Conservation (phyloP, 805 yeast species). For the Lipomyces orientalis region DNA sequence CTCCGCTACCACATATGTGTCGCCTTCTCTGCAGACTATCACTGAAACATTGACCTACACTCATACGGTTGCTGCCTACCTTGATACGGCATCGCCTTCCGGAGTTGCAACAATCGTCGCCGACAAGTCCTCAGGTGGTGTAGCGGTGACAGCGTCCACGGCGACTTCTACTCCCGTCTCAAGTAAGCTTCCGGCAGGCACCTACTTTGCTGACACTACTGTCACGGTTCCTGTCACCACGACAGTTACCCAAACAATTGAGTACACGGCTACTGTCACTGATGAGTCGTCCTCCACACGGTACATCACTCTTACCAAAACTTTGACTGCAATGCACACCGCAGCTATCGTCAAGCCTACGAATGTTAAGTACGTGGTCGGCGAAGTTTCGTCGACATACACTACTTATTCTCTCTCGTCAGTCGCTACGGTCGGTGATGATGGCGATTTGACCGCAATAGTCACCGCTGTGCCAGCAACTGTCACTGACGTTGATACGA, state of each 20-base stretch:
- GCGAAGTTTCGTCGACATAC: not conserved
- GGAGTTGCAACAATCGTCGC: conserved; percentile 8
- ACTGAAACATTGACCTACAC: conserved; percentile 15
- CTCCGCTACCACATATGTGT: conserved; percentile 3
- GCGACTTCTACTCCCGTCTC: not conserved
- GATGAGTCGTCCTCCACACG: conserved; percentile 10
- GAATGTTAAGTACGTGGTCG: not conserved
- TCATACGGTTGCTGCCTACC: conserved; percentile 12
- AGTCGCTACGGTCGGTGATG: not conserved
- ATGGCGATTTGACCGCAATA: not conserved
- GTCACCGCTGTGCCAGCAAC: conserved; percentile 8
- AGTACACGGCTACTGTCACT: conserved; percentile 17
- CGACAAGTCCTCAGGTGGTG: not conserved
- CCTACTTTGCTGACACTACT: conserved; percentile 3
- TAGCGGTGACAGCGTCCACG: conserved; percentile 2
- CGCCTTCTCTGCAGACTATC: conserved; percentile 12
- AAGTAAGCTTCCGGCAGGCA: not conserved
- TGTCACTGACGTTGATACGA: conserved; percentile 10
- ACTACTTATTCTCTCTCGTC: not conserved
- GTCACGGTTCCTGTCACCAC: conserved; percentile 10
- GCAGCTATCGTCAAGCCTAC: conserved; percentile 14
- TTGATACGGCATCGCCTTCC: conserved; percentile 18
- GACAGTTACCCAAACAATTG: conserved; percentile 17
- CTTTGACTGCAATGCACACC: conserved; percentile 11
- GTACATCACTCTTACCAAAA: conserved; percentile 13